phyloP scores from a whole-genome alignment of 1,139 yeast species.

The Lodderomyces orthopsilosis region DNA sequence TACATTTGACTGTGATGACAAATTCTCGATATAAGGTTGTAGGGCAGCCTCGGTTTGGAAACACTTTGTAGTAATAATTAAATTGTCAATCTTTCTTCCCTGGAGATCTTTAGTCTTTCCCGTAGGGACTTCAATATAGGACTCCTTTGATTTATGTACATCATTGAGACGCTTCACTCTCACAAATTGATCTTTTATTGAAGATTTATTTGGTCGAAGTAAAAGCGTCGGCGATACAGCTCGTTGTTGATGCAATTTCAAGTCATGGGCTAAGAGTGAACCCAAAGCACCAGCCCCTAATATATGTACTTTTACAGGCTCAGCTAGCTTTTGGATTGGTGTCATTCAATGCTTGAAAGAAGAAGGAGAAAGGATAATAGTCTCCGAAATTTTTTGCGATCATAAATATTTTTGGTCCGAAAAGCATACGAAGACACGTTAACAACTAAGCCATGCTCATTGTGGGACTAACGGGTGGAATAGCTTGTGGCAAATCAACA shows the following conservation, averaged over 20 bases:
- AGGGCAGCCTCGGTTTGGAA: slow-evolving; percentile 52
- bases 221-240: slow-evolving; percentile 12
- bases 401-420: too few species aligned
- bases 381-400: slow-evolving; percentile 4
- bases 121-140: not conserved
- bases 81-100: slow-evolving; percentile 38
- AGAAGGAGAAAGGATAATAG: too few species aligned
- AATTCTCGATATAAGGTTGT: slow-evolving; percentile 37
- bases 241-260: slow-evolving; percentile 24
- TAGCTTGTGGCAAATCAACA: slow-evolving; percentile 93
- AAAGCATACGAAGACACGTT: too few species aligned
- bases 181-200: not conserved
- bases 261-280: slow-evolving; percentile 38
- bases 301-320: slow-evolving; percentile 22
- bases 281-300: slow-evolving; percentile 49
- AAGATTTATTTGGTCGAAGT: slow-evolving; percentile 4
- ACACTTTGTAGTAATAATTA: slow-evolving; percentile 65
- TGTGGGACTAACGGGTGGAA: slow-evolving; percentile 94
- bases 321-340: not conserved
- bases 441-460: slow-evolving; percentile 60
- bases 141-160: not conserved
- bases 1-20: slow-evolving; percentile 48
- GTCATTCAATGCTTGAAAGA: too few species aligned
- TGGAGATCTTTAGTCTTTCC: not conserved
- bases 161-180: not conserved